Evolutionary conservation across 2,329 filamentous ascomycete species (phyloP).

Genomic region (Colletotrichum eremochloae): DNA sequence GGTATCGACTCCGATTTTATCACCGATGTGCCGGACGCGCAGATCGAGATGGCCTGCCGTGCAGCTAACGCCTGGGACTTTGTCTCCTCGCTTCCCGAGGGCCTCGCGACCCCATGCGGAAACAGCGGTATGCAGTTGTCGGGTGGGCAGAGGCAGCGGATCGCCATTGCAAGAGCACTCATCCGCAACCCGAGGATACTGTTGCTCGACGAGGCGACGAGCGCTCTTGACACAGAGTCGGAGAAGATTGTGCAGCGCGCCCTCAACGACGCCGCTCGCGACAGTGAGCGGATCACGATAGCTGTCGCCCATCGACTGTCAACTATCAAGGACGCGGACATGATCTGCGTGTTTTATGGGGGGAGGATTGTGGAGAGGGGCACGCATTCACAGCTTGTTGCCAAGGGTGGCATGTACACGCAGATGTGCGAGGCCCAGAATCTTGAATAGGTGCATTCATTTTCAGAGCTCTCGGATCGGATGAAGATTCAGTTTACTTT

Average conservation of each 20-base stretch:
- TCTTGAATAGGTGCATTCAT: conserved; percentile 48
- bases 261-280: conserved; percentile 56
- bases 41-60: conserved; percentile 59
- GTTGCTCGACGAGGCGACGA: conserved; percentile 80
- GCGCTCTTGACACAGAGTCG: conserved; percentile 72
- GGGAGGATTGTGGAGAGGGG: conserved; percentile 71
- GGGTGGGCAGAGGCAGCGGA: conserved; percentile 79
- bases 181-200: conserved; percentile 75
- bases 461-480: neutral
- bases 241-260: conserved; percentile 76
- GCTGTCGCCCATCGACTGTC: conserved; percentile 74
- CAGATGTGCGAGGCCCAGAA: conserved; percentile 65
- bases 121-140: conserved; percentile 77
- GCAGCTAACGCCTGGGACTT: conserved; percentile 65
- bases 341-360: conserved; percentile 72
- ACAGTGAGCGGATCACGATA: conserved; percentile 65
- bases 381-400: conserved; percentile 70
- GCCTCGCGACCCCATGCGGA: conserved; percentile 74
- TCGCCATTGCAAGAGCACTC: conserved; percentile 80
- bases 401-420: conserved; percentile 61
- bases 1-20: conserved; percentile 46
- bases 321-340: conserved; percentile 69
- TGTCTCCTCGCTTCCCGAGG: conserved; percentile 53
- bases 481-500: neutral
- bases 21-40: conserved; percentile 48